Evolutionary conservation across 2,329 filamentous ascomycete species (phyloP).

Genomic region (Colletotrichum simmondsii): DNA sequence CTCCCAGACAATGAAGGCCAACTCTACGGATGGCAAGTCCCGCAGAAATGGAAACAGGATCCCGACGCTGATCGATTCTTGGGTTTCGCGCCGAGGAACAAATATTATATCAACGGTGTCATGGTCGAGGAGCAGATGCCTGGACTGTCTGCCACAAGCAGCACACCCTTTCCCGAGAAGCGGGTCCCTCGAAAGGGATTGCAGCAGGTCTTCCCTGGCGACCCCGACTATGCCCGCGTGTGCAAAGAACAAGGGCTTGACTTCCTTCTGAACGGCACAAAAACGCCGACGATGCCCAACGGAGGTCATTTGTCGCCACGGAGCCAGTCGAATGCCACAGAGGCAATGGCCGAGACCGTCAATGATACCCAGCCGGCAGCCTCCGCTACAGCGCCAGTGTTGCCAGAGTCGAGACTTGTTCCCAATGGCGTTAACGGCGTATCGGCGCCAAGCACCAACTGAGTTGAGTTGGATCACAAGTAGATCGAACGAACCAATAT

Average conservation of each 20-base stretch:
- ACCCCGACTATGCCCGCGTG: slow-evolving; percentile 66
- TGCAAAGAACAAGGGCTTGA: slow-evolving; percentile 68
- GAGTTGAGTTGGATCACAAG: slow-evolving; percentile 20
- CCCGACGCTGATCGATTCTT: slow-evolving; percentile 62
- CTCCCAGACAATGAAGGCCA: slow-evolving; percentile 62
- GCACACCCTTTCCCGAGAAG: slow-evolving; percentile 64
- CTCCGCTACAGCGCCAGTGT: neutral
- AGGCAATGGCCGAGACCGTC: slow-evolving; percentile 17
- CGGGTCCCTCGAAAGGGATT: slow-evolving; percentile 67
- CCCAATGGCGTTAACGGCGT: slow-evolving; percentile 30
- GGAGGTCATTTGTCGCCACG: slow-evolving; percentile 59
- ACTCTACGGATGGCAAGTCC: slow-evolving; percentile 51
- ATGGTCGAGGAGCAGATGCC: slow-evolving; percentile 64
- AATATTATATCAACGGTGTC: slow-evolving; percentile 68
- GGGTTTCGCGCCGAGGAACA: slow-evolving; percentile 66
- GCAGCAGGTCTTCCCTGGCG: slow-evolving; percentile 62
- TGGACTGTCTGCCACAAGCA: slow-evolving; percentile 58
- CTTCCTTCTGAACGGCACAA: slow-evolving; percentile 60
- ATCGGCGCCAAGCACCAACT: slow-evolving; percentile 21
- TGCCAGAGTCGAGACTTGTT: slow-evolving; percentile 10
- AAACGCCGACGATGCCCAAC: slow-evolving; percentile 57
- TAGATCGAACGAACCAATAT: slow-evolving; percentile 23
- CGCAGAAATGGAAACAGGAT: slow-evolving; percentile 69
- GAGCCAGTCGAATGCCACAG: slow-evolving; percentile 43
- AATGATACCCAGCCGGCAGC: slow-evolving; percentile 21